Percentiles rank a stretch among this genome's conserved stretches.
These are phyloP conservation scores for Claviceps africana DNA, from an alignment of 2,329 filamentous ascomycete genomes.

Conservation along the genomic window DNA sequence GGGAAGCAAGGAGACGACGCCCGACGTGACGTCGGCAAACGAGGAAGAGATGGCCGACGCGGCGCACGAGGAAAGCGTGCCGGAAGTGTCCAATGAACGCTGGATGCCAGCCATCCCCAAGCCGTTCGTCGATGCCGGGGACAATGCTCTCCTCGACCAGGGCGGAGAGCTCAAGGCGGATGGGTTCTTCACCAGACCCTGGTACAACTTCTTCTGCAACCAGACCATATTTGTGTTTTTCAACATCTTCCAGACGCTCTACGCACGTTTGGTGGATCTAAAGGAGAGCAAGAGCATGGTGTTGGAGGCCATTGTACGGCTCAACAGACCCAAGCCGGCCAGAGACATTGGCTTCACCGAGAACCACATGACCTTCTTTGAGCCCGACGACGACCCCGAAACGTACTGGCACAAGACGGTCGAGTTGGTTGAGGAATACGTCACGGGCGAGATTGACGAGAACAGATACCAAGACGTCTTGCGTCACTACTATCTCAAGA, in stretches of 20 bases:
- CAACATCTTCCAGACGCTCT: constrained; percentile 82
- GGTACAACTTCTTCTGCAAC: constrained; percentile 86
- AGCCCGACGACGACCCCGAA: constrained; percentile 40
- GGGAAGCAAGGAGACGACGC: constrained; percentile 77
- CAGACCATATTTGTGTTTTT: constrained; percentile 90
- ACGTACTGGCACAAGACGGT: constrained; percentile 80
- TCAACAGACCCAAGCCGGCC: constrained; percentile 65
- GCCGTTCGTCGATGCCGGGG: constrained; percentile 36
- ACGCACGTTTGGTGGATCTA: constrained; percentile 67
- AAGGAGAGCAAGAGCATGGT: constrained; percentile 68
- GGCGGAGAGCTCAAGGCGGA: constrained; percentile 58
- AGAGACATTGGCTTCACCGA: constrained; percentile 72
- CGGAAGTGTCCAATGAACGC: constrained; percentile 50
- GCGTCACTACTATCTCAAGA: constrained; percentile 79
- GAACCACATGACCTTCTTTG: constrained; percentile 67
- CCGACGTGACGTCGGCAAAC: constrained; percentile 62
- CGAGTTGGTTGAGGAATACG: constrained; percentile 72
- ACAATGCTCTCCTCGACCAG: constrained; percentile 41
- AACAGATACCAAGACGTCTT: constrained; percentile 77
- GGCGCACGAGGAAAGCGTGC: constrained; percentile 41
- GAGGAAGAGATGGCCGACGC: constrained; percentile 64
- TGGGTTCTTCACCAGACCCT: constrained; percentile 64
- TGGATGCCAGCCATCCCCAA: constrained; percentile 50
- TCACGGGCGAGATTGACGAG: constrained; percentile 71
- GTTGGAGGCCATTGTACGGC: constrained; percentile 56